Evolutionary conservation across 2,329 filamentous ascomycete genomes (phyloP), one percentile per base, ranked within the genome.

Genomic region (Claviceps spartinae): DNA sequence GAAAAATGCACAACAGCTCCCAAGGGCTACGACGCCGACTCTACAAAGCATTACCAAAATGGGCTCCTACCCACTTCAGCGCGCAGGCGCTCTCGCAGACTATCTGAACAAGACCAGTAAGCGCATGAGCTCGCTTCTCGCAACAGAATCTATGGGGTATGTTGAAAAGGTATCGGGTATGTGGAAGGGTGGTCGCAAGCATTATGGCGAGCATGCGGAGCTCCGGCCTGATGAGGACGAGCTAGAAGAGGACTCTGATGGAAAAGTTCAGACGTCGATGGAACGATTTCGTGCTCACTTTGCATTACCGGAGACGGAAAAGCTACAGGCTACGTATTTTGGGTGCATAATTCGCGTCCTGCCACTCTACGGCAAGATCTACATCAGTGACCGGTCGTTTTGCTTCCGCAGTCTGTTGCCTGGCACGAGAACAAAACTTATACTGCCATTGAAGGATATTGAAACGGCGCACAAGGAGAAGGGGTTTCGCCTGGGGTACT

Each of bases 141-240:
- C 91, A 6, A 88, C 85, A 0, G 90, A 96, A 65, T 94, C 91
- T 0, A 95, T 95, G 83, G 89, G 88, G 1, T 97, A 97, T 63
- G 85, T 95, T 36, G 90, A 94, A 63, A 97, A 96, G 66, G 90
- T 97, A 0, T 95, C 91, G 0, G 91, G 89, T 40, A 97, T 97
- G 86, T 93, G 93, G 82, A 87, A 89, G 58, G 93, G 93, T 37
- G 88, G 88, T 13, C 83, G 85, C 60, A 89, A 85, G 61, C 91
- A 97, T 67, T 98, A 97, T 61, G 82, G 85, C 48, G 85, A 79
- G 44, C 74, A 74, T 2, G 65, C 70, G 45, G 75, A 70, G 22
- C 67, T 77, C 43, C 71, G 69, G 34, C 71, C 72, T 2, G 77
- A 81, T 45, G 77, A 81, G 16, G 74, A 79, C n/a, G 72, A 75